Evolutionary conservation across 2,329 filamentous ascomycete species (phyloP).

Genomic region (Botryotinia calthae): DNA sequence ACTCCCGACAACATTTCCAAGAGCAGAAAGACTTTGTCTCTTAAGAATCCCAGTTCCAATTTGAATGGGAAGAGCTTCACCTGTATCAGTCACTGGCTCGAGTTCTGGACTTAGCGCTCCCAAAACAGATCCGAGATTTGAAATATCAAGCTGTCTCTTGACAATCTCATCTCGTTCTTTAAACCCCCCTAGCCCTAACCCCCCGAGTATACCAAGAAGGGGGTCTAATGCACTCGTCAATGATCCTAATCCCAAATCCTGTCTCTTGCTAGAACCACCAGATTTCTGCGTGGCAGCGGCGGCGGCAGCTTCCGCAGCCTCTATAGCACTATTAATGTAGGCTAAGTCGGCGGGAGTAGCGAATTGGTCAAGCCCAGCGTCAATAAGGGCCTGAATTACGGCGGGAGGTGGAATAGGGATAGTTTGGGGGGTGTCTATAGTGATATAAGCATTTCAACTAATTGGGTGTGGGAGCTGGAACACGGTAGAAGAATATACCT

Average conservation of each 20-base stretch:
- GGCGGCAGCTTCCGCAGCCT: background rate
- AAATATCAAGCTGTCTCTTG: background rate
- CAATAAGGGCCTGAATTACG: background rate
- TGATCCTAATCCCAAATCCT: background rate
- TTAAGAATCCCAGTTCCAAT: no score
- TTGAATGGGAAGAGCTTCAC: no score
- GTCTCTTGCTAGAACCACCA: background rate
- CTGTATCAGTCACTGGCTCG: no score
- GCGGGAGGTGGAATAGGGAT: background rate
- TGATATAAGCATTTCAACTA: background rate
- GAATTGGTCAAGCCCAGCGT: background rate
- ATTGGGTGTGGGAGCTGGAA: background rate
- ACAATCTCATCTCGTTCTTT: conserved; percentile 1
- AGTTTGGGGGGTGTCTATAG: background rate
- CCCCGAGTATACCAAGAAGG: background rate
- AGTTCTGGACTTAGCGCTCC: no score
- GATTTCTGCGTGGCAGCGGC: background rate
- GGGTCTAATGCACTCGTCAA: background rate
- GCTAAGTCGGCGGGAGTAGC: background rate
- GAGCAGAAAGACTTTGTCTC: background rate
- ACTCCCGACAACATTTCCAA: background rate
- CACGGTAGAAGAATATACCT: background rate
- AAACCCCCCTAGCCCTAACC: background rate
- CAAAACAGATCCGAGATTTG: no score
- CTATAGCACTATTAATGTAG: background rate